These are phyloP conservation scores for Paspalum notatum DNA, from an alignment of 176 grass and related monocot species.

Conservation along the genomic window DNA sequence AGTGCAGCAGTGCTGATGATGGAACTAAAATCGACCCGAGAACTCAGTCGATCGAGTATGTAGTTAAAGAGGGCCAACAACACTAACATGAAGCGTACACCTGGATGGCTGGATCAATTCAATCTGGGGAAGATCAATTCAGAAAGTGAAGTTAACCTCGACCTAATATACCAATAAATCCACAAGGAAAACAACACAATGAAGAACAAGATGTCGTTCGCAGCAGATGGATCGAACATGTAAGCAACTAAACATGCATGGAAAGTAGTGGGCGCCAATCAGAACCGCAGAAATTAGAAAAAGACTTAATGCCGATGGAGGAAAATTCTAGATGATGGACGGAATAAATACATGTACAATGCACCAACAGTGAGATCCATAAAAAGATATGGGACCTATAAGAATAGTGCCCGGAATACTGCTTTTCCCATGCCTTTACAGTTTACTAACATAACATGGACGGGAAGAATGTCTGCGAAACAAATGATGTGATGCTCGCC, in stretches of 20 bases:
- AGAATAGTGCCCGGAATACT: slow-evolving; percentile 70
- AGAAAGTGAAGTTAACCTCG: slow-evolving; percentile 19
- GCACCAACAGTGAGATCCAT: slow-evolving; percentile 65
- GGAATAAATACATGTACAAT: slow-evolving; percentile 65
- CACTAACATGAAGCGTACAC: background rate
- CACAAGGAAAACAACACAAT: background rate
- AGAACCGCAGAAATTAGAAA: slow-evolving; percentile 27
- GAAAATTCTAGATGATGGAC: slow-evolving; percentile 40
- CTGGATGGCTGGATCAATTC: too few species aligned
- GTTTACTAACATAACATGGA: slow-evolving; percentile 73
- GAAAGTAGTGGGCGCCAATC: slow-evolving; percentile 2
- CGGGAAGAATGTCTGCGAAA: slow-evolving; percentile 55
- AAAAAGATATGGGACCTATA: slow-evolving; percentile 61
- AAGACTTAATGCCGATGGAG: slow-evolving; percentile 26
- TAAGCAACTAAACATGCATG: background rate
- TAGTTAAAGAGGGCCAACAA: too few species aligned
- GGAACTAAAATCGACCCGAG: too few species aligned
- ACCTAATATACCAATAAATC: slow-evolving; percentile 1
- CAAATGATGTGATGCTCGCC: slow-evolving; percentile 55
- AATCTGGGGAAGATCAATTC: background rate
- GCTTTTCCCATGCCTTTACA: slow-evolving; percentile 56
- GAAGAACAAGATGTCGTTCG: background rate
- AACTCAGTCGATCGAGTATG: too few species aligned
- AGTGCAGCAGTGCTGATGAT: too few species aligned
- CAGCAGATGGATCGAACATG: background rate